phyloP scores from a whole-genome alignment of 306 rosid genomes.

The Gynostemma pentaphyllum region DNA sequence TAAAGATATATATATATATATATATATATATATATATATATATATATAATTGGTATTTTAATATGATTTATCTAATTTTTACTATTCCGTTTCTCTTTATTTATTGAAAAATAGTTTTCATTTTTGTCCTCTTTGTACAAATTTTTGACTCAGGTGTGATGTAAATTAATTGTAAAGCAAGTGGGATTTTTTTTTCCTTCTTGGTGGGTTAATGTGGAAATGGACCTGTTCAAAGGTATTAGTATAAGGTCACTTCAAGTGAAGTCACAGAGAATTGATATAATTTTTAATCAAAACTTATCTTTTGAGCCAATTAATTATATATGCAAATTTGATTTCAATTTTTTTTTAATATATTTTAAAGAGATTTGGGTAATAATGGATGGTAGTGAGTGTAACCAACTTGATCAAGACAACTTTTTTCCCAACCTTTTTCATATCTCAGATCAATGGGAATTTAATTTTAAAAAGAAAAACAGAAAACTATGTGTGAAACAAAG shows the following conservation, averaged over 20 bases:
- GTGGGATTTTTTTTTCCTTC: background rate
- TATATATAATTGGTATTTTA: too few species aligned
- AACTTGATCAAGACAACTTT: background rate
- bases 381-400: background rate
- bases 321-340: background rate
- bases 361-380: background rate
- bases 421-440: background rate
- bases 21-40: too few species aligned
- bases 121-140: too few species aligned
- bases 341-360: background rate
- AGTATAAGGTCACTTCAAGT: background rate
- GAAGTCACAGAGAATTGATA: too few species aligned
- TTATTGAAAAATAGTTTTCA: too few species aligned
- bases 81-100: too few species aligned
- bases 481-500: background rate
- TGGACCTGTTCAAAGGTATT: background rate
- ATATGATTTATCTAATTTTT: too few species aligned
- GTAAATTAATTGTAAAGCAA: too few species aligned
- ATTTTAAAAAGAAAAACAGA: too few species aligned
- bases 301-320: background rate
- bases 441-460: background rate
- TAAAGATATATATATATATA: too few species aligned
- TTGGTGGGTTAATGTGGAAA: background rate
- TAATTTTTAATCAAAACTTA: background rate
- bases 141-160: too few species aligned